These are phyloP conservation scores for Friedmanniomyces endolithicus DNA, from an alignment of 495 filamentous ascomycete species.

Conservation along the genomic window DNA sequence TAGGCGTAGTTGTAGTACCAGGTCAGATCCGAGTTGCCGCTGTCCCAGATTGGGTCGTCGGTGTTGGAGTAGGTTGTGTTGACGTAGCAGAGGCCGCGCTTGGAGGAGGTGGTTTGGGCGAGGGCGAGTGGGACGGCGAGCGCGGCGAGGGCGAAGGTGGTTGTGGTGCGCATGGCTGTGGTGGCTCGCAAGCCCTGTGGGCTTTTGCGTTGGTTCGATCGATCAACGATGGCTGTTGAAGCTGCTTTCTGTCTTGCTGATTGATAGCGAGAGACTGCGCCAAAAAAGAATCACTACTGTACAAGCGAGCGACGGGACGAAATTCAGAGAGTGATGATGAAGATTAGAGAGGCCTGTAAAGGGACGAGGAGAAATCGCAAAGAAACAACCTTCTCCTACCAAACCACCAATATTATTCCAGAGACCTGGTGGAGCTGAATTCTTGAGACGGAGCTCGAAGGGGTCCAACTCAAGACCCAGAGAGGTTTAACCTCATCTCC, in stretches of 20 bases:
- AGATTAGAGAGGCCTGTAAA: no score
- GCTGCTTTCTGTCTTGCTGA: neutral
- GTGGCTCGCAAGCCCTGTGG: neutral
- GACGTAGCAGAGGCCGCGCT: slow-evolving; percentile 60
- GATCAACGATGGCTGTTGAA: neutral
- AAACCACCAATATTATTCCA: no score
- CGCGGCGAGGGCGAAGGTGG: neutral
- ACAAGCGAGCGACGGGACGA: neutral
- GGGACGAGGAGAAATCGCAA: no score
- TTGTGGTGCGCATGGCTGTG: neutral
- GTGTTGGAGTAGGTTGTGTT: slow-evolving; percentile 35
- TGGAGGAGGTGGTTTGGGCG: slow-evolving; percentile 25
- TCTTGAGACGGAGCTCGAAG: neutral
- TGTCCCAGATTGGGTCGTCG: slow-evolving; percentile 51
- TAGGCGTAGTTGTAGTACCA: slow-evolving; percentile 74
- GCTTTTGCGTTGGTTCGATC: neutral
- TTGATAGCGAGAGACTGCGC: neutral
- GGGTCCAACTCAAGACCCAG: neutral
- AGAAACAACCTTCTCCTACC: no score
- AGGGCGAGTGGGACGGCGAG: neutral
- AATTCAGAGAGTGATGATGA: no score
- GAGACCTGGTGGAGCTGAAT: no score
- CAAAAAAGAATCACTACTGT: neutral
- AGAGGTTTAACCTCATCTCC: neutral
- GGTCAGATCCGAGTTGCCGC: slow-evolving; percentile 43